A percentile compares a stretch with the other conserved stretches of the same genome.
Conservation (phyloP, 2,329 filamentous ascomycete species). For the Botrytis porri region DNA sequence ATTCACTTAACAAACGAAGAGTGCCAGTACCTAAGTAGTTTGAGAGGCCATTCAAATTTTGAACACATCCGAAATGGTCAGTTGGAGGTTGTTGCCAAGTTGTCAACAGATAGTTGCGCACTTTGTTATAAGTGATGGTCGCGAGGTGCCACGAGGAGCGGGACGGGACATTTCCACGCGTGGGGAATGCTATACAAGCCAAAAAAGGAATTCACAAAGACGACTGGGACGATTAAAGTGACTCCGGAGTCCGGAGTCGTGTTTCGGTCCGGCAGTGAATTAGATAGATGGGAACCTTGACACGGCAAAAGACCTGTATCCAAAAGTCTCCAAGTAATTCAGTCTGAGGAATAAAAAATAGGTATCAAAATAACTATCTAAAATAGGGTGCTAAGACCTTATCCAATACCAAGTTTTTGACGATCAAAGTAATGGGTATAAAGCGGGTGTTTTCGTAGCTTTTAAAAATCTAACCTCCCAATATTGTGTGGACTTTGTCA, state of each 20-base stretch:
- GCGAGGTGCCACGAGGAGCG: not conserved
- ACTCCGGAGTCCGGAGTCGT: not conserved
- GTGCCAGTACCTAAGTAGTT: not conserved
- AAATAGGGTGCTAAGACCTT: not conserved
- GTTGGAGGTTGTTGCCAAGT: too few relatives aligned
- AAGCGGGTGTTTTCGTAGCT: conserved; percentile 6
- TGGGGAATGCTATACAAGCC: not conserved
- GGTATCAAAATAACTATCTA: conserved; percentile 14
- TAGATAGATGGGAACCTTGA: not conserved
- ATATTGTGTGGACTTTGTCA: not conserved
- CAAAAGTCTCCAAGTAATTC: not conserved
- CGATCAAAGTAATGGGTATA: conserved; percentile 12
- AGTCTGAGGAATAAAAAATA: not conserved
- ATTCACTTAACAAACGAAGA: not conserved
- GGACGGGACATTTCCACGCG: not conserved
- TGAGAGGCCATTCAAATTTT: not conserved
- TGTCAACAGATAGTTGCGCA: not conserved
- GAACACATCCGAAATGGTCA: not conserved
- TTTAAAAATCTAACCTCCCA: conserved; percentile 10
- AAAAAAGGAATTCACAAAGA: not conserved
- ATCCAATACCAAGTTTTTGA: not conserved
- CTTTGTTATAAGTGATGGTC: not conserved
- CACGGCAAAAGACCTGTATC: not conserved
- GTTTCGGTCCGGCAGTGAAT: not conserved
- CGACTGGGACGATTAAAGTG: not conserved